Percentiles rank a stretch among this genome's conserved stretches.
Conservation (phyloP, 225 moss, liverwort and hornwort genomes). For the Polytrichum formosum region DNA sequence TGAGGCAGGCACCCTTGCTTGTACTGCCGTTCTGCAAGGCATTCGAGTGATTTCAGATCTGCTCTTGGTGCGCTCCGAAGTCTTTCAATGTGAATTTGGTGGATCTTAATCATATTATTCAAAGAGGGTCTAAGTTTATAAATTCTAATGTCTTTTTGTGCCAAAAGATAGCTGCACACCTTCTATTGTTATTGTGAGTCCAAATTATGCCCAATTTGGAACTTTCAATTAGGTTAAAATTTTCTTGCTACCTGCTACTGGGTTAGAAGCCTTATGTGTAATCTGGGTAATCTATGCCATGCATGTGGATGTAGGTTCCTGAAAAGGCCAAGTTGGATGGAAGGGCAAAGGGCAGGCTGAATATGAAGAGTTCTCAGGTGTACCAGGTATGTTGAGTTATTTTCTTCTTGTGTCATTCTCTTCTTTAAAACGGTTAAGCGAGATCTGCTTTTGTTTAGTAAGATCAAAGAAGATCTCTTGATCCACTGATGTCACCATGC, state of each 20-base stretch:
- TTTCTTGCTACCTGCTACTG: no score
- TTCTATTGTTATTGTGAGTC: no score
- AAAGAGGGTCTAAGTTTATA: no score
- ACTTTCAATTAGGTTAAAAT: no score
- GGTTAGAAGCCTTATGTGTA: not conserved
- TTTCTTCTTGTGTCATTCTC: no score
- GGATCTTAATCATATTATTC: not conserved
- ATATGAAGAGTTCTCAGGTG: constrained; percentile 2
- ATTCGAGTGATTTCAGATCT: constrained; percentile 38
- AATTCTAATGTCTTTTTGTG: no score
- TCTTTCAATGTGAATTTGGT: not conserved
- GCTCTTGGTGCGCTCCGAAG: constrained; percentile 15
- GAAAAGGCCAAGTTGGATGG: constrained; percentile 8
- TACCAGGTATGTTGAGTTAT: not conserved
- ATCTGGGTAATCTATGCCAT: not conserved
- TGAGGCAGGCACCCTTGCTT: constrained; percentile 48
- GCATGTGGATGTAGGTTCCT: constrained; percentile 3
- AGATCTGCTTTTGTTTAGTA: no score
- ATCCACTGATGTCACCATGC: no score
- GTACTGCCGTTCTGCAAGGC: constrained; percentile 45
- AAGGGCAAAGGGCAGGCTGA: not conserved
- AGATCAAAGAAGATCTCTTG: no score
- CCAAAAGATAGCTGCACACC: no score
- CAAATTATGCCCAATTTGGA: no score
- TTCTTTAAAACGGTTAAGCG: no score